Conservation (phyloP, 2,329 filamentous ascomycete genomes). For the Talaromyces atroroseus region DNA sequence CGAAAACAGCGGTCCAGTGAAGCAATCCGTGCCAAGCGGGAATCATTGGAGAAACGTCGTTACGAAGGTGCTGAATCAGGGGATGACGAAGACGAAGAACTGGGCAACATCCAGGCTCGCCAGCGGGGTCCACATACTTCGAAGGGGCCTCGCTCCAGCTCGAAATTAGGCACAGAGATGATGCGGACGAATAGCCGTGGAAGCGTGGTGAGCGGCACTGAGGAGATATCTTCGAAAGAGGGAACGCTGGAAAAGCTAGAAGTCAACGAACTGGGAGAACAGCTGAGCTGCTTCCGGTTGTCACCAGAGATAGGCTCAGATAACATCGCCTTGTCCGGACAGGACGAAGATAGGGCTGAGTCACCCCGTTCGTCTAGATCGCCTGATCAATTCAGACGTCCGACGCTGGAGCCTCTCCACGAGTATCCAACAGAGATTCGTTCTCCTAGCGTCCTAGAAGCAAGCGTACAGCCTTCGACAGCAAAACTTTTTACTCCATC, state of each 20-base stretch:
- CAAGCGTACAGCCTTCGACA: not conserved
- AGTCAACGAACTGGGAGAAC: constrained; percentile 23
- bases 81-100: constrained; percentile 90
- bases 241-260: constrained; percentile 25
- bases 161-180: constrained; percentile 94
- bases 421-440: constrained; percentile 9
- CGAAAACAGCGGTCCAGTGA: constrained; percentile 66
- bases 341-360: constrained; percentile 14
- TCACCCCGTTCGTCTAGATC: constrained; percentile 9
- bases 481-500: constrained; percentile 2
- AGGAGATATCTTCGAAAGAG: constrained; percentile 34
- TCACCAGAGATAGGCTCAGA: constrained; percentile 17
- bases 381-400: constrained; percentile 6
- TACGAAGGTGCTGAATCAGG: constrained; percentile 78
- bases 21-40: constrained; percentile 66
- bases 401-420: constrained; percentile 8
- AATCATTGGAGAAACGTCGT: constrained; percentile 66
- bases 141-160: constrained; percentile 61
- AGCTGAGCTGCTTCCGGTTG: constrained; percentile 30
- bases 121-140: constrained; percentile 47
- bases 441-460: not conserved
- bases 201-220: constrained; percentile 55
- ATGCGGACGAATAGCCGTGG: constrained; percentile 94
- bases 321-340: not conserved
- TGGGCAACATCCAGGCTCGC: constrained; percentile 51